Evolutionary conservation across 192 early-diverging fungal species (phyloP).

Genomic region (Funneliformis geosporum): DNA sequence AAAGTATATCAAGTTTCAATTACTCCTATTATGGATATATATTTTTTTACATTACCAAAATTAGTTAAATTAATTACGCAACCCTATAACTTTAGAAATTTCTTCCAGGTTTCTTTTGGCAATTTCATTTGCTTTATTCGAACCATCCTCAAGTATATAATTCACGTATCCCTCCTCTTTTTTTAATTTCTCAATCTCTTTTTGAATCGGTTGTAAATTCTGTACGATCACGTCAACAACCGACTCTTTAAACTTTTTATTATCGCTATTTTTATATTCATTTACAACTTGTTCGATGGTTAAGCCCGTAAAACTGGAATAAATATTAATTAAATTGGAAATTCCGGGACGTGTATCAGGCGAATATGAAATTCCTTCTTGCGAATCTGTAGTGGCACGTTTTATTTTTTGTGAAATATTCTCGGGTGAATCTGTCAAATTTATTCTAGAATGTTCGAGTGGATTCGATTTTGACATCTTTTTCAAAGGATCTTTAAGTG

Average conservation of each 20-base stretch:
- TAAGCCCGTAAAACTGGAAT: conserved; percentile 53
- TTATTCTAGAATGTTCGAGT: conserved; percentile 71
- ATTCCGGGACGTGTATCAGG: conserved; percentile 74
- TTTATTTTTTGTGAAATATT: conserved; percentile 69
- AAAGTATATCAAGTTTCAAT: too few relatives aligned
- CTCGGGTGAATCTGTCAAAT: conserved; percentile 69
- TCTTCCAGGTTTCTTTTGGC: conserved; percentile 62
- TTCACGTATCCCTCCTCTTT: conserved; percentile 65
- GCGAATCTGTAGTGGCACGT: conserved; percentile 69
- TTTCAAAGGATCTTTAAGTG: conserved; percentile 67
- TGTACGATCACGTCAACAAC: conserved; percentile 67
- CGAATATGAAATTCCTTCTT: conserved; percentile 70
- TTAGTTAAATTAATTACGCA: conserved; percentile 30
- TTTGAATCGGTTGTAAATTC: conserved; percentile 64
- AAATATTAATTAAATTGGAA: conserved; percentile 80
- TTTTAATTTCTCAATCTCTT: conserved; percentile 59
- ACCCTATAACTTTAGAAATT: conserved; percentile 59
- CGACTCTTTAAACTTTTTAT: conserved; percentile 71
- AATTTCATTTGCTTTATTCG: conserved; percentile 58
- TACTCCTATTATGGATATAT: too few relatives aligned
- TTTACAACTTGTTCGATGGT: conserved; percentile 50
- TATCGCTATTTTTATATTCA: conserved; percentile 52
- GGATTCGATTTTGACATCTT: conserved; percentile 93
- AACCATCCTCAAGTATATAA: conserved; percentile 63
- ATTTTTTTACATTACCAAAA: too few relatives aligned